phyloP scores from a whole-genome alignment of 192 early-diverging fungal genomes.

The Coemansia sp. region DNA sequence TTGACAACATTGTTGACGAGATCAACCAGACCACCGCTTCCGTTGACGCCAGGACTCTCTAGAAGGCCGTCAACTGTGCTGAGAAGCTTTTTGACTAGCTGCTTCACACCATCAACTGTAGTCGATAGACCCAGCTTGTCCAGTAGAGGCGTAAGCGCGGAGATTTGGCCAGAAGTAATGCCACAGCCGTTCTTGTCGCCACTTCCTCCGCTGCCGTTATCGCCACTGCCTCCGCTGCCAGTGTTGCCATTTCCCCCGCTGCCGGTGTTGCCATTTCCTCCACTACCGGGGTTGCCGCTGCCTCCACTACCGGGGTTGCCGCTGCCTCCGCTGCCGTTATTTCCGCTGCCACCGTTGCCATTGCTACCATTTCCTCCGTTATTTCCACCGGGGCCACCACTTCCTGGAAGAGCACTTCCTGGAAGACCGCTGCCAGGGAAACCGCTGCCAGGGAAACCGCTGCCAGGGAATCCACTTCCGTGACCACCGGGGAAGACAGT shows the following conservation, averaged over 20 bases:
- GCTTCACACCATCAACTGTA: constrained; percentile 47
- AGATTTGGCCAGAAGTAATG: constrained; percentile 39
- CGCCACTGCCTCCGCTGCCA: not conserved
- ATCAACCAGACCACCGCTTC: constrained; percentile 30
- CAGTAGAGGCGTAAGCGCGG: constrained; percentile 47
- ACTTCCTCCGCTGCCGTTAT: not conserved
- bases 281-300: not conserved
- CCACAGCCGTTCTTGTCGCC: constrained; percentile 32
- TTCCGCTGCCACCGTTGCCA: constrained; percentile 4
- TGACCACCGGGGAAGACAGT: constrained; percentile 4
- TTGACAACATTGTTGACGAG: constrained; percentile 44
- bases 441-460: constrained; percentile 3
- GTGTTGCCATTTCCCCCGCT: constrained; percentile 4
- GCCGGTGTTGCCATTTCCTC: not conserved
- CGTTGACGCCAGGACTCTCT: constrained; percentile 31
- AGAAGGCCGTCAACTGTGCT: constrained; percentile 32
- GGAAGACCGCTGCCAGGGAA: not conserved
- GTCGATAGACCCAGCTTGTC: constrained; percentile 44
- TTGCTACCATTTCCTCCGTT: constrained; percentile 4
- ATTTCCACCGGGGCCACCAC: constrained; percentile 6
- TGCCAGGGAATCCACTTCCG: not conserved
- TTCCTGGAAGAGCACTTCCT: not conserved
- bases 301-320: not conserved
- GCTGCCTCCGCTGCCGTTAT: not conserved
- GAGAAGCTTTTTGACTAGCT: constrained; percentile 42